Evolutionary conservation across 805 yeast genomes (phyloP).

Genomic region (Candida silvatica): DNA sequence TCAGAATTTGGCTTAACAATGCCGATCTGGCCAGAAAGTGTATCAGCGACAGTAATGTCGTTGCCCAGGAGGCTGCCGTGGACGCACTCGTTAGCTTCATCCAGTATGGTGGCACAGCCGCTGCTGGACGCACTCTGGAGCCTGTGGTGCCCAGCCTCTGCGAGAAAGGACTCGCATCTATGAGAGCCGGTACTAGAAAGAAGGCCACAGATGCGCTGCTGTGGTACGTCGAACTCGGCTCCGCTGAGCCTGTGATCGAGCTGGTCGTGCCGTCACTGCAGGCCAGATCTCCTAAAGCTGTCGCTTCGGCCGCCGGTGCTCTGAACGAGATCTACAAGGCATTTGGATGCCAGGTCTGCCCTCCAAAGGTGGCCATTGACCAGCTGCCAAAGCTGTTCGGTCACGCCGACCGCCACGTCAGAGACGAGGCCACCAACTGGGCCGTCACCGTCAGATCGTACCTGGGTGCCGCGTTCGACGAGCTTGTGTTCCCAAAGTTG

Average conservation of each 20-base stretch:
- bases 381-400: constrained; percentile 60
- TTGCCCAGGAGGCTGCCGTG: constrained; percentile 82
- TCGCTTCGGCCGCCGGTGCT: constrained; percentile 56
- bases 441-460: constrained; percentile 65
- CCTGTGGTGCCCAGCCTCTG: constrained; percentile 43
- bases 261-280: constrained; percentile 52
- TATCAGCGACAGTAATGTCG: constrained; percentile 76
- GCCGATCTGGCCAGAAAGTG: constrained; percentile 51
- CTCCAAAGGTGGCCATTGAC: constrained; percentile 51
- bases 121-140: constrained; percentile 31
- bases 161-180: constrained; percentile 75
- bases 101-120: constrained; percentile 44
- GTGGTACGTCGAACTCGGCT: constrained; percentile 55
- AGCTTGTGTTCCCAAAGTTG: constrained; percentile 54
- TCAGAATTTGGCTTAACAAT: constrained; percentile 34
- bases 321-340: constrained; percentile 43
- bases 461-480: constrained; percentile 58
- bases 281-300: constrained; percentile 69
- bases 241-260: constrained; percentile 60
- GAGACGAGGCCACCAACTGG: constrained; percentile 67
- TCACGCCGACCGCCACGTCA: constrained; percentile 81
- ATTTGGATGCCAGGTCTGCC: constrained; percentile 57
- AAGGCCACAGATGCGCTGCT: constrained; percentile 56
- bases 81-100: constrained; percentile 44
- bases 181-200: constrained; percentile 66